phyloP scores from a whole-genome alignment of 768 basidiomycete species.

The Macrocybe gigantea region DNA sequence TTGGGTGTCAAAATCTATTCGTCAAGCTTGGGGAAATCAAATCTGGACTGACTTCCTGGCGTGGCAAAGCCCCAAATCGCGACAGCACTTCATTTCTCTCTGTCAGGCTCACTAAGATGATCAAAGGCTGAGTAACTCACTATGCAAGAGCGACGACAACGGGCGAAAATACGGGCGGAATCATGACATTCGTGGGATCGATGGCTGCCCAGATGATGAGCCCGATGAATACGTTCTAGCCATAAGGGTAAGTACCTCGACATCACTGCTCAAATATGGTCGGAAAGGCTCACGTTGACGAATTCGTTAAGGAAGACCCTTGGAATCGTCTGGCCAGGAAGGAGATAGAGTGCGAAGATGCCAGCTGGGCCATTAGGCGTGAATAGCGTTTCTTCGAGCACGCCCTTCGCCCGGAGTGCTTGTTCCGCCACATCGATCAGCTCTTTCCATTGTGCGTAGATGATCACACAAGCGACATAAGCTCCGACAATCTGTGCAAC shows the following conservation, averaged over 20 bases:
- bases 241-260: background rate
- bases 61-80: conserved; percentile 58
- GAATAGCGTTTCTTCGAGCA: conserved; percentile 21
- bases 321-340: conserved; percentile 38
- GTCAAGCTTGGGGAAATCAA: background rate
- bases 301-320: conserved; percentile 52
- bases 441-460: conserved; percentile 60
- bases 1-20: background rate
- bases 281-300: conserved; percentile 34
- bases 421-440: conserved; percentile 33
- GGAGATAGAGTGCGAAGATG: conserved; percentile 45
- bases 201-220: conserved; percentile 45
- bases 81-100: conserved; percentile 32
- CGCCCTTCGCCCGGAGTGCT: conserved; percentile 16
- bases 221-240: conserved; percentile 41
- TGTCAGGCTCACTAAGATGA: background rate
- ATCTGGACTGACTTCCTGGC: conserved; percentile 33
- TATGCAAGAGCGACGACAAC: conserved; percentile 54
- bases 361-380: conserved; percentile 43
- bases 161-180: conserved; percentile 48
- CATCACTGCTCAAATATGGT: background rate
- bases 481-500: conserved; percentile 60
- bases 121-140: conserved; percentile 27
- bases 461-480: conserved; percentile 52
- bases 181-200: conserved; percentile 54